Evolutionary conservation across 2,329 filamentous ascomycete genomes (phyloP).

Genomic region (Claviceps pusilla): DNA sequence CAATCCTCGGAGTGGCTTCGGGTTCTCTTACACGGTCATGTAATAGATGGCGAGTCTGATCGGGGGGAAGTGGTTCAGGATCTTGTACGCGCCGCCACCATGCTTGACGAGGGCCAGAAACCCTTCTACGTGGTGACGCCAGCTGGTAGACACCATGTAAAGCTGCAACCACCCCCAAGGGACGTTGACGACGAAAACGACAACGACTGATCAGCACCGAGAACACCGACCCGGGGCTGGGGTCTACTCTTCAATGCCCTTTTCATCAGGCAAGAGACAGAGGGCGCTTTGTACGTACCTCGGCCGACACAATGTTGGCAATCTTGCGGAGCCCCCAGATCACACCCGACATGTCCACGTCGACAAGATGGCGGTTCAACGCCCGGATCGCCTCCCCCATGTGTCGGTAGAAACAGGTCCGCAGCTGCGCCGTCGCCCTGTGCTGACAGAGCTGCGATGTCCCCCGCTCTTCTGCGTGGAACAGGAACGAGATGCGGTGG

Average conservation of each 20-base stretch:
- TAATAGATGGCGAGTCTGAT: neutral
- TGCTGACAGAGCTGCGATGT: neutral
- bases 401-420: neutral
- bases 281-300: neutral
- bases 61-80: neutral
- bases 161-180: neutral
- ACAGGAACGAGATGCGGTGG: neutral
- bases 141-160: neutral
- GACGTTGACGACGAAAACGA: neutral
- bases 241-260: no score
- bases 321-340: neutral
- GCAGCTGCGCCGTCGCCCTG: neutral
- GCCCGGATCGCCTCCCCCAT: neutral
- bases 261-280: no score
- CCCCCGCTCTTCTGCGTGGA: neutral
- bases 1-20: neutral
- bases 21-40: neutral
- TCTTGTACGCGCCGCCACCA: neutral
- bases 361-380: neutral
- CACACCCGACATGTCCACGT: neutral
- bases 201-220: neutral
- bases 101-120: neutral
- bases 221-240: neutral
- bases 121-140: neutral
- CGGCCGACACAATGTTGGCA: neutral